phyloP scores from a whole-genome alignment of 176 grass and related monocot genomes.

The Lolium rigidum region DNA sequence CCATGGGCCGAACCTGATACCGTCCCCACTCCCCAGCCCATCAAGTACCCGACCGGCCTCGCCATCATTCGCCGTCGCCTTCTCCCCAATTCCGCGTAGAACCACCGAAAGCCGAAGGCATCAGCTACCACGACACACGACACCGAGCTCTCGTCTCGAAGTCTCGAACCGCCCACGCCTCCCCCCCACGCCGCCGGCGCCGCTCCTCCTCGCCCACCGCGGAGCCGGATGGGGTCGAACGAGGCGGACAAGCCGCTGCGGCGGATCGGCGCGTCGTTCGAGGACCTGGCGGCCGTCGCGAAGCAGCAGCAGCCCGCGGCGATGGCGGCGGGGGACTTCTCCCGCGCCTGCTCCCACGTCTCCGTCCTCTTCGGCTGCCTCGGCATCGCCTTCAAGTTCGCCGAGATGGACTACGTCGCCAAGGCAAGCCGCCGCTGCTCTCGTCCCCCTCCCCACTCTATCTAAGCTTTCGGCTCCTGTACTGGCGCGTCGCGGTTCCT shows the following conservation, averaged over 20 bases:
- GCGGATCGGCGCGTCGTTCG: slow-evolving; percentile 76
- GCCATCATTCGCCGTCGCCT: neutral
- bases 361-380: slow-evolving; percentile 94
- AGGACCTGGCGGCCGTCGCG: slow-evolving; percentile 61
- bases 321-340: slow-evolving; percentile 70
- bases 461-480: neutral
- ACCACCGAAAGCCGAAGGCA: slow-evolving; percentile 16
- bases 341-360: slow-evolving; percentile 80
- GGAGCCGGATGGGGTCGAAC: slow-evolving; percentile 53
- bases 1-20: no score
- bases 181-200: neutral
- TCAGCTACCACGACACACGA: neutral
- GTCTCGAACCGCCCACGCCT: neutral
- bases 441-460: neutral
- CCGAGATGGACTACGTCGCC: slow-evolving; percentile 96
- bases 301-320: slow-evolving; percentile 31
- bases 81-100: neutral
- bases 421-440: slow-evolving; percentile 53
- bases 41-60: no score
- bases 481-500: neutral
- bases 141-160: neutral
- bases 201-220: neutral
- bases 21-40: no score
- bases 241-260: slow-evolving; percentile 77
- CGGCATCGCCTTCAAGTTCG: slow-evolving; percentile 97